Conservation (phyloP, 2,329 filamentous ascomycete species). For the Hymenoscyphus fructigenus region DNA sequence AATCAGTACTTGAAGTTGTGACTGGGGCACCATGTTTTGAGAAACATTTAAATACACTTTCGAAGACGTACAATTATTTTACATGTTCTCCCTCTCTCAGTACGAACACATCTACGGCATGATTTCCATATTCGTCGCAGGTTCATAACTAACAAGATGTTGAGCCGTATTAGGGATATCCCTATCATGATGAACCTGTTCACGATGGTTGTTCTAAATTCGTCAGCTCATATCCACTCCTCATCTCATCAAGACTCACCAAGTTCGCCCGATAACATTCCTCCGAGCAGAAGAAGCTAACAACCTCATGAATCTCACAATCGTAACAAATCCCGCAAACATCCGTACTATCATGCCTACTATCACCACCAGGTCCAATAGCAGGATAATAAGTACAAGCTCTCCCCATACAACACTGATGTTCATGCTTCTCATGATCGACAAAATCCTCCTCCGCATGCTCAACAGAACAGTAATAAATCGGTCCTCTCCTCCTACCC, state of each 20-base stretch:
- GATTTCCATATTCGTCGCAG: constrained; percentile 12
- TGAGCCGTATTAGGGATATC: constrained; percentile 13
- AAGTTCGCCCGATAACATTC: constrained; percentile 29
- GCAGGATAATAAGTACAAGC: constrained; percentile 25
- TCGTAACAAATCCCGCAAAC: constrained; percentile 25
- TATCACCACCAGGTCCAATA: constrained; percentile 22
- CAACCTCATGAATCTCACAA: constrained; percentile 25
- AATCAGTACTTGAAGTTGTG: too few species aligned
- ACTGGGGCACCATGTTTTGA: too few species aligned
- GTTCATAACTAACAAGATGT: constrained; percentile 6
- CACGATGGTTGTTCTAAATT: constrained; percentile 12
- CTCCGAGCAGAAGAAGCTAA: constrained; percentile 30
- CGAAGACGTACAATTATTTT: not conserved
- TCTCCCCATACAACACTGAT: constrained; percentile 27
- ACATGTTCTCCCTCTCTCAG: not conserved
- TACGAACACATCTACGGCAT: not conserved
- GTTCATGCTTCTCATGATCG: constrained; percentile 27
- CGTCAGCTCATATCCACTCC: not conserved
- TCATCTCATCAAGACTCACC: constrained; percentile 15
- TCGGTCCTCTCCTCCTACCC: constrained; percentile 18
- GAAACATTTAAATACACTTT: too few species aligned
- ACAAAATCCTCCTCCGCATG: constrained; percentile 33
- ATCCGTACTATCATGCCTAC: constrained; percentile 7
- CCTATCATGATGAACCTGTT: constrained; percentile 14
- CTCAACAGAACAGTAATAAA: constrained; percentile 31